Evolutionary conservation across 1,139 yeast genomes (phyloP).

Genomic region (Blastobotrys aristatus): DNA sequence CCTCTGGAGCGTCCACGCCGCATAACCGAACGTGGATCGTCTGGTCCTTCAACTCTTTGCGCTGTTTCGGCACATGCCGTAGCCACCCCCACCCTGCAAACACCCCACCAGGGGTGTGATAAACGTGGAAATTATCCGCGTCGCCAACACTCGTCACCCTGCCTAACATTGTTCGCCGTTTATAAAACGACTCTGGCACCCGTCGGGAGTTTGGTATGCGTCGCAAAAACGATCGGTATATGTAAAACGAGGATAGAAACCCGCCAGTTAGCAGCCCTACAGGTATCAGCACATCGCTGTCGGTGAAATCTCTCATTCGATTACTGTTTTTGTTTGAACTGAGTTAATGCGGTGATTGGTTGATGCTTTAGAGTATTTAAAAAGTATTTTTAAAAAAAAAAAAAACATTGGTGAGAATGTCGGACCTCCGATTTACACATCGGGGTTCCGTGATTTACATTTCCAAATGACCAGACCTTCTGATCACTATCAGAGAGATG

Average conservation of each 20-base stretch:
- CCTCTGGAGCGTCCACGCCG: constrained; percentile 98
- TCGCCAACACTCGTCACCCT: constrained; percentile 90
- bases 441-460: no score
- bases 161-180: constrained; percentile 58
- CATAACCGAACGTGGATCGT: constrained; percentile 64
- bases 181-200: constrained; percentile 31
- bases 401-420: not conserved
- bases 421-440: no score
- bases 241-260: constrained; percentile 26
- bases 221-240: constrained; percentile 30
- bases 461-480: no score
- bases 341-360: not conserved
- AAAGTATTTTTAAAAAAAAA: not conserved
- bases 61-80: constrained; percentile 47
- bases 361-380: not conserved
- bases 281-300: constrained; percentile 23
- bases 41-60: constrained; percentile 24
- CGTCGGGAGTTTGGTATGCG: constrained; percentile 31
- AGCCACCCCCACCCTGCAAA: constrained; percentile 94
- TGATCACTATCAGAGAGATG: no score
- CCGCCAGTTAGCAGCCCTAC: constrained; percentile 25
- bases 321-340: not conserved
- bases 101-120: constrained; percentile 89
- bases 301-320: constrained; percentile 6
- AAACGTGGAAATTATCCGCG: constrained; percentile 91